Evolutionary conservation across 1,284 basidiomycete genomes (phyloP), one percentile per base, ranked within the genome.

Genomic region (Anthracocystis panici-leucophaei): DNA sequence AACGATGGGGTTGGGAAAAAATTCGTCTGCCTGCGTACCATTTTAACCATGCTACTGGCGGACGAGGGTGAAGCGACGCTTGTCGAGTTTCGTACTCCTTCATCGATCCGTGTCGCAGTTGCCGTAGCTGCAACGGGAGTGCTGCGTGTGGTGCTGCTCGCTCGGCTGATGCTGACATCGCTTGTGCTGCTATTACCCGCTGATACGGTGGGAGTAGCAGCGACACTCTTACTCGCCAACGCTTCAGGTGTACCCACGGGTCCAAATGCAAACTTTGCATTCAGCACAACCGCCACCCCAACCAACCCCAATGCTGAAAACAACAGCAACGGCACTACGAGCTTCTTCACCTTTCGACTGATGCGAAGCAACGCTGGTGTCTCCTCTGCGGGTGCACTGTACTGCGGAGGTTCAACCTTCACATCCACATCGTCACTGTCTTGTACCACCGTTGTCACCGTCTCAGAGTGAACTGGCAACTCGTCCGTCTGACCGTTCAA

Each of bases 201-300:
- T 2, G 25, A 29, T 18, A 10, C 18, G 1, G 27, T n/a, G 1
- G 46, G 14, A n/a, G 27, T n/a, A 48, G 46, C 46, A 8, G 18
- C 46, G 9, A 25, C 18, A 16, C 25, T 48, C 11, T 0, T 7
- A n/a, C 18, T 23, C 21, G 21, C 42, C 3, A 3, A 27, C 3
- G 27, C 27, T 4, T 27, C 27, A 27, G 27, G 7, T 1, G 49
- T 21, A 1, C n/a, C 31, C 31, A 23, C 31, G 8, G 31, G 25
- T 10, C 68, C 62, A 16, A 38, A 44, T 8, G 62, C 54, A 42
- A 71, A 65, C 46, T 71, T 71, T 0, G 54, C 38, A 35, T 61
- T 71, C 31, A 71, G 20, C 40, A 71, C 68, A 10, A 71, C 62
- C 14, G 68, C 68, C 4, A 71, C 50, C 0, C 27, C 62, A 1